Conservation (phyloP, 352 stramenopile species). For the Phytophthora palmivora region DNA sequence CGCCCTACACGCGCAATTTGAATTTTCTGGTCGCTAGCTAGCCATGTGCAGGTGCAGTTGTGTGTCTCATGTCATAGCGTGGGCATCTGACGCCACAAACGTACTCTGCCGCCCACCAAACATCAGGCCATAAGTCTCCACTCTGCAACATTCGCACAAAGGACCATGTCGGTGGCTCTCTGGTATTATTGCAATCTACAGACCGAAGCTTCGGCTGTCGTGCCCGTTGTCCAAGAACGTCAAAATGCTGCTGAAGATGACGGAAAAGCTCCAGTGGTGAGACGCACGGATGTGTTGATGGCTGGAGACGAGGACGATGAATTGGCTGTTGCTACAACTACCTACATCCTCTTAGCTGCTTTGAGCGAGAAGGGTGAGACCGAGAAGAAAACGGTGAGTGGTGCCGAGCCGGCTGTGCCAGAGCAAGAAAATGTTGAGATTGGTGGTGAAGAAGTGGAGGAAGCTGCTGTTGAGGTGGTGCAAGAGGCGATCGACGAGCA, state of each 20-base stretch:
- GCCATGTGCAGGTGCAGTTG: constrained; percentile 19
- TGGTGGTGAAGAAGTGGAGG: constrained; percentile 1
- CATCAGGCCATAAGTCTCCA: constrained; percentile 13
- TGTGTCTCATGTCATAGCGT: constrained; percentile 22
- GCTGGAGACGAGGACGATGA: constrained; percentile 18
- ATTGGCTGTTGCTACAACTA: constrained; percentile 23
- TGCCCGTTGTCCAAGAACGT: constrained; percentile 18
- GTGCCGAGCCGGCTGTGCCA: not conserved
- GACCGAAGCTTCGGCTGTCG: constrained; percentile 5
- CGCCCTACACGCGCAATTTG: constrained; percentile 13
- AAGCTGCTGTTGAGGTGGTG: not conserved
- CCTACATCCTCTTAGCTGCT: constrained; percentile 24
- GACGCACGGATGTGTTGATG: not conserved
- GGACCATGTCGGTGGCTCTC: constrained; percentile 23
- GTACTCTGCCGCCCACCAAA: constrained; percentile 31
- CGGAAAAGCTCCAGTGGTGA: constrained; percentile 7
- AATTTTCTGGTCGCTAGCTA: constrained; percentile 26
- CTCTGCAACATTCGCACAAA: constrained; percentile 17
- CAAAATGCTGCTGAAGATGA: constrained; percentile 13
- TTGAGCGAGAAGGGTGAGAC: not conserved
- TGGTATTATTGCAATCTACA: constrained; percentile 43
- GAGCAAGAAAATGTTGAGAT: not conserved
- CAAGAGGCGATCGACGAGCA: not conserved
- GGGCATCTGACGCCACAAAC: constrained; percentile 18
- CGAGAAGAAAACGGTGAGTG: not conserved